These are phyloP conservation scores for Ophiostoma pallidulum DNA, from an alignment of 2,329 filamentous ascomycete genomes.

Conservation along the genomic window DNA sequence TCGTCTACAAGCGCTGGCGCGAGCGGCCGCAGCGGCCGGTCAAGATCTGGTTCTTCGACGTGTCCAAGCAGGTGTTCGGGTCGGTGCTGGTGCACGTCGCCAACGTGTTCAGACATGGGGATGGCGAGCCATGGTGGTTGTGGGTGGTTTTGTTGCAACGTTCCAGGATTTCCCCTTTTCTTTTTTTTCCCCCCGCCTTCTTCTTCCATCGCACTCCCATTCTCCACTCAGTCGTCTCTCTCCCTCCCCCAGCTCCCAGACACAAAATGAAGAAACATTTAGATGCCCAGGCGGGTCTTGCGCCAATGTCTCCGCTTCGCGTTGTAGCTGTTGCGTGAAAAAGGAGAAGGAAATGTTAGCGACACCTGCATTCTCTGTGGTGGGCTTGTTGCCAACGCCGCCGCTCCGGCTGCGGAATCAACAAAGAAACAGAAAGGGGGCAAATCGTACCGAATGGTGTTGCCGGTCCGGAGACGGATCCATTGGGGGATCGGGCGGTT, in stretches of 20 bases:
- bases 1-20: slow-evolving; percentile 89
- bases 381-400: too few species aligned
- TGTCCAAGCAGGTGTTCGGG: slow-evolving; percentile 92
- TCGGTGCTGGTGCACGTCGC: slow-evolving; percentile 84
- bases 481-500: slow-evolving; percentile 99
- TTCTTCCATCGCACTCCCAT: too few species aligned
- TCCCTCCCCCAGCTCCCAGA: slow-evolving; percentile 7
- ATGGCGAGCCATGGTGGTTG: too few species aligned
- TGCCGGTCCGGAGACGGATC: slow-evolving; percentile 96
- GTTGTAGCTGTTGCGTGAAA: slow-evolving; percentile 71
- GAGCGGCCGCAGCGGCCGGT: slow-evolving; percentile 85
- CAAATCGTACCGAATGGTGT: slow-evolving; percentile 90
- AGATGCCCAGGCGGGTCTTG: slow-evolving; percentile 99
- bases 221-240: too few species aligned
- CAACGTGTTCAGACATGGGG: slow-evolving; percentile 88
- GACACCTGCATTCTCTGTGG: not conserved
- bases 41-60: slow-evolving; percentile 98
- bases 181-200: too few species aligned
- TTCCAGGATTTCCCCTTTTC: too few species aligned
- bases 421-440: not conserved
- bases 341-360: slow-evolving; percentile 4
- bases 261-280: slow-evolving; percentile 36
- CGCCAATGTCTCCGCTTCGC: slow-evolving; percentile 99
- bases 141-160: too few species aligned
- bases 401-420: too few species aligned